Percentiles rank a stretch among this genome's conserved stretches.
Evolutionary conservation across 257 asterid species (phyloP).

Genomic region (Knoxia roxburghii): DNA sequence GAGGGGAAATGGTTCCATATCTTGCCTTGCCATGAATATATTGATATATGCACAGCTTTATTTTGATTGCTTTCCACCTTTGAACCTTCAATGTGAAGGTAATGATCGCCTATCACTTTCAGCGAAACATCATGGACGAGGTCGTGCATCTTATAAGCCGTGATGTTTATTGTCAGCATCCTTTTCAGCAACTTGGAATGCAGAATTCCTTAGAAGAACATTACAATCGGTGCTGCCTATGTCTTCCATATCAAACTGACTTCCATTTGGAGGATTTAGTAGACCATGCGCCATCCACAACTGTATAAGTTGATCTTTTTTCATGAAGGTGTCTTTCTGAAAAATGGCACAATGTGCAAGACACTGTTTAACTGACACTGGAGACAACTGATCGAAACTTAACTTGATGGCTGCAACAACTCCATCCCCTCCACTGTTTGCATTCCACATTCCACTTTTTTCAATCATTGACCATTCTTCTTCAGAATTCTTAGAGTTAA

Average conservation of each 20-base stretch:
- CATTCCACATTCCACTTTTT: background rate
- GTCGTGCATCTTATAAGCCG: constrained; percentile 28
- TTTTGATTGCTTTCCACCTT: background rate
- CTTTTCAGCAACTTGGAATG: constrained; percentile 15
- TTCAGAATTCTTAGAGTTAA: constrained; percentile 6
- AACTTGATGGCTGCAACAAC: constrained; percentile 17
- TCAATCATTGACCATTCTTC: constrained; percentile 22
- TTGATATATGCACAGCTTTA: background rate
- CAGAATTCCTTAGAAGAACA: constrained; percentile 15
- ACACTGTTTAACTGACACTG: constrained; percentile 17
- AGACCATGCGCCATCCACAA: constrained; percentile 28
- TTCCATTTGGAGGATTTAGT: constrained; percentile 7
- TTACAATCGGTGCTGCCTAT: constrained; percentile 9
- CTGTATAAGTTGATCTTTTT: constrained; percentile 21
- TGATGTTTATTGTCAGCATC: constrained; percentile 2
- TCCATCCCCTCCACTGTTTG: background rate
- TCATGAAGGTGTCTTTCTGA: constrained; percentile 16
- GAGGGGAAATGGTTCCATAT: background rate
- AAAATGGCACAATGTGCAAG: constrained; percentile 24
- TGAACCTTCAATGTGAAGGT: background rate
- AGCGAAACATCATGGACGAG: constrained; percentile 30
- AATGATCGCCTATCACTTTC: background rate
- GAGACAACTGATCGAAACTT: constrained; percentile 24
- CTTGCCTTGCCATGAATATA: background rate
- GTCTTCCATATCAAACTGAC: constrained; percentile 19